Base-by-base conservation (phyloP, 1,284 basidiomycete genomes). In the Cutaneotrichosporon spelunceum region DNA sequence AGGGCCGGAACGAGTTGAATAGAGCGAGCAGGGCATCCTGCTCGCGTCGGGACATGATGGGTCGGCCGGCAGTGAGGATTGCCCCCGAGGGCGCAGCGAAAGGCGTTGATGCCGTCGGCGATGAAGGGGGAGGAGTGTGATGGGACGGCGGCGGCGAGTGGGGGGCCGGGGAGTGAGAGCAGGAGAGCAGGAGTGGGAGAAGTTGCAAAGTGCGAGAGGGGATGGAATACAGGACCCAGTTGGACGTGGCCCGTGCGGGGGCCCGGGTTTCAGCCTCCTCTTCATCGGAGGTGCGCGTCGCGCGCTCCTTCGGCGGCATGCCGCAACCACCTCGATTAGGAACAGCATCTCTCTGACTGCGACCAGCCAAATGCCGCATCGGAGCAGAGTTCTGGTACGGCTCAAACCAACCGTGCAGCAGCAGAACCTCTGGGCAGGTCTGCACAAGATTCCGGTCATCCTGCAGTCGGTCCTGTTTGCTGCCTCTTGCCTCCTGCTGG, bases 11-110 rank as follows among this genome's bases (percentile, higher is more conserved):
- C 13, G 71, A 68, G 64, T 77, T 76, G 68, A 78, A 63, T 55
- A 72, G 75, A 27, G 75, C 74, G 57, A 77, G 60, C 45, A 78
- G 64, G 53, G 76, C 74, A 53, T 68, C 70, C 66, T 78, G 74
- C 65, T 78, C 76, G 47, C 69, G 62, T 30, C 66, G 58, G 8
- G 72, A 67, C 69, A 72, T 63, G 53, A 47, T 55, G 27, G 36
- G 19, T 34, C 29, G 33, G 21, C 58, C 33, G 14, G 33, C 27
- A 21, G 26, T 24, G 8, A 21, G 30, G 47, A 26, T 27, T 13
- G 54, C 54, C 44, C 54, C 39, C 26, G 26, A 21, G 29, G 54
- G 53, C 54, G 29, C 52, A 42, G 34, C 9, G 48, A n/a, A 30
- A 29, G 48, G 26, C 30, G 27, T 27, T 16, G 26, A 27, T 27